A percentile compares a stretch with the other conserved stretches of the same genome.
Conservation (phyloP, 1,284 basidiomycete genomes). For the Bjerkandera adusta region DNA sequence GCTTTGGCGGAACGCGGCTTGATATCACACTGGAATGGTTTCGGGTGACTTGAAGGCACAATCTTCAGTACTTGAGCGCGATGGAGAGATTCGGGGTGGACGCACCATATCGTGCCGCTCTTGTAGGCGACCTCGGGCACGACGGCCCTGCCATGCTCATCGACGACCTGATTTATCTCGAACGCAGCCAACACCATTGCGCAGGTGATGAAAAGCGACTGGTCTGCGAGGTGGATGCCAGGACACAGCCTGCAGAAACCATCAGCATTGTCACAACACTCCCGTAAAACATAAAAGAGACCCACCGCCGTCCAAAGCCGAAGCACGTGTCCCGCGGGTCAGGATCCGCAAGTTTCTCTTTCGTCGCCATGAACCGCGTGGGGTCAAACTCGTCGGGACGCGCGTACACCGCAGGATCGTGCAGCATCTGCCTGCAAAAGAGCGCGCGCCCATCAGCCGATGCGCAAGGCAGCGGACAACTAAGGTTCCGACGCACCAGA, state of each 20-base stretch:
- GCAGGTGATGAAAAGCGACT: constrained; percentile 22
- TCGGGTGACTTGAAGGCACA: constrained; percentile 40
- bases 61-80: no score
- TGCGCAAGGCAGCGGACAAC: no score
- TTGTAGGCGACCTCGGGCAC: constrained; percentile 19
- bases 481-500: no score
- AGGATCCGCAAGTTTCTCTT: constrained; percentile 4
- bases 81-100: no score
- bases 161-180: constrained; percentile 18
- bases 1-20: constrained; percentile 5
- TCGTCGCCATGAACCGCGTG: background rate
- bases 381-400: constrained; percentile 9
- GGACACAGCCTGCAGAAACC: constrained; percentile 5
- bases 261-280: no score
- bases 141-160: background rate
- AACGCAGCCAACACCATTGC: constrained; percentile 23
- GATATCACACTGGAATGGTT: constrained; percentile 19
- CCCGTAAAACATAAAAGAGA: background rate
- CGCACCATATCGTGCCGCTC: constrained; percentile 23
- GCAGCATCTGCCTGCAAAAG: constrained; percentile 1
- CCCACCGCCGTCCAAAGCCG: constrained; percentile 19
- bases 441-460: no score
- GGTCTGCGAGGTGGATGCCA: constrained; percentile 24
- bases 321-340: constrained; percentile 15
- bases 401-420: constrained; percentile 2